Base-by-base conservation (phyloP, 371 early-diverging fungal genomes). In the Smittium culicis region DNA sequence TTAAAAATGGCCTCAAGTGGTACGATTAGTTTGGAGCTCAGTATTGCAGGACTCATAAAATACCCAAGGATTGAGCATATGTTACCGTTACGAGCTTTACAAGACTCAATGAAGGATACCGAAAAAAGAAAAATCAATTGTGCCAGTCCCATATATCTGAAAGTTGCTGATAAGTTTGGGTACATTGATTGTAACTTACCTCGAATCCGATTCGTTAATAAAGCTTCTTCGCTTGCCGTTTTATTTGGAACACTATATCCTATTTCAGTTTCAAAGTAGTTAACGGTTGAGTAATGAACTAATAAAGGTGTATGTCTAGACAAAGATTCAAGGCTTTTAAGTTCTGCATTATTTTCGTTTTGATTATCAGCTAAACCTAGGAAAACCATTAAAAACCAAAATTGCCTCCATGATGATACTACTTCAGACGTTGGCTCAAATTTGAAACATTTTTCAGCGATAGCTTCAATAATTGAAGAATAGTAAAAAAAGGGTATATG, bases 301-400 rank as follows among this genome's bases (percentile, higher is more conserved):
- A 96, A 79, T 0, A 89, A 80, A 0, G 97, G 97, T 0, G 96
- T 89, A 65, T 89, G 90, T 67, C 80, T 79, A 1, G 96, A 93
- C 71, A 96, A 85, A 0, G 79, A 68, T 0, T 81, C 64, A 74
- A 93, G 79, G 0, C 84, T 75, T 8, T 78, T 77, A 65, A 83
- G 76, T 88, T 93, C 93, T 71, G 82, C 86, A 2, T 81, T 81
- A 24, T 87, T 82, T 87, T 92, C 92, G 1, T 82, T 77, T 1
- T 87, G 82, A 59, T 89, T 87, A 14, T 85, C 82, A 27, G 87
- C 78, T 65, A 88, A 86, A 0, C 91, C 88, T 72, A 83, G 86
- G 1, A 90, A 71, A 0, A 92, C 85, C 59, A 90, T 82, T 67
- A 89, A 87, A 71, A 94, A 86, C 97, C 97, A 96, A 27, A 88